phyloP scores from a whole-genome alignment of 352 stramenopile species.

The Phytophthora cryptogea region DNA sequence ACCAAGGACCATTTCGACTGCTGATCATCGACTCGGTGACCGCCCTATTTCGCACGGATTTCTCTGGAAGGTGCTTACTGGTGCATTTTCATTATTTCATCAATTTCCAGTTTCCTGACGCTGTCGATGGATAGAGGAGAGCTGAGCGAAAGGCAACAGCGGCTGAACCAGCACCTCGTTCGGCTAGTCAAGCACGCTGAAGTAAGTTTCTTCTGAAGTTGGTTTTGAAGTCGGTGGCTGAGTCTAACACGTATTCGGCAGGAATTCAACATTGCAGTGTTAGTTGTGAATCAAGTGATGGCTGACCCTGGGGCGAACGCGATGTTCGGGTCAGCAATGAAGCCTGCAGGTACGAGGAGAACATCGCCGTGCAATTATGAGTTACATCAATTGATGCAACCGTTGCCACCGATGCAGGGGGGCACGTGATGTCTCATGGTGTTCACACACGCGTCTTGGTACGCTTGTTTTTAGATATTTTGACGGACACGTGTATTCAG shows the following conservation, averaged over 20 bases:
- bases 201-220: constrained; percentile 27
- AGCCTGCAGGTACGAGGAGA: constrained; percentile 68
- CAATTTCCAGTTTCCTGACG: neutral
- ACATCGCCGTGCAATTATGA: constrained; percentile 10
- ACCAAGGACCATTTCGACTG: constrained; percentile 75
- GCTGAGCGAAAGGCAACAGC: constrained; percentile 85
- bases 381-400: constrained; percentile 10
- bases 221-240: neutral
- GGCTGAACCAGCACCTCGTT: constrained; percentile 89
- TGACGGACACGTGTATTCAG: neutral
- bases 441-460: constrained; percentile 96
- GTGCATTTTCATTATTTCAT: neutral
- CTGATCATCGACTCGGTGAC: constrained; percentile 94
- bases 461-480: constrained; percentile 7
- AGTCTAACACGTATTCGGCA: constrained; percentile 32
- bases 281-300: constrained; percentile 93
- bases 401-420: constrained; percentile 37
- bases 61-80: constrained; percentile 63
- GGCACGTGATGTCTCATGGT: constrained; percentile 96
- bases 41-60: constrained; percentile 90
- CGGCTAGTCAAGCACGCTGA: constrained; percentile 82
- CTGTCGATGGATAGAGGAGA: constrained; percentile 40
- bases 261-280: constrained; percentile 94
- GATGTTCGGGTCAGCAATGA: constrained; percentile 86
- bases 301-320: constrained; percentile 81